Base-by-base conservation (phyloP, 208 protist species). In the Trypanosoma caninum region DNA sequence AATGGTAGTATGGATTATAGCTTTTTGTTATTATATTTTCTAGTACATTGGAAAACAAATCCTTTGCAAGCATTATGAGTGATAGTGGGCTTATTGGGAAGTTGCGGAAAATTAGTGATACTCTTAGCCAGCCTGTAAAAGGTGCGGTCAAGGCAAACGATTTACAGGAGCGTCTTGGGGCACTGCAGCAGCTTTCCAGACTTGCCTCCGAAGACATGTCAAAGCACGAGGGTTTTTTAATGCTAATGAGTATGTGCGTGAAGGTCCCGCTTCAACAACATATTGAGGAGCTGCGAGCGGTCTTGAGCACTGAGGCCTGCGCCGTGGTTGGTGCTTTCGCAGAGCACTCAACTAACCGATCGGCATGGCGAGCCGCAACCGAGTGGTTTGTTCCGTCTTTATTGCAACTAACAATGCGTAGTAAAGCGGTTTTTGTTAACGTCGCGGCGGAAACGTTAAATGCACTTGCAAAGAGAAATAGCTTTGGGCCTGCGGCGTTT, bases 321-420 rank as follows among this genome's bases (percentile, higher is more conserved):
- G 42, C 23, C 3, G 46, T 65, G 9, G 31, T 78, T 14, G 22
- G 27, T 8, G 57, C 66, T 2, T 59, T 84, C 10, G 62, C 67
- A 27, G 20, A 56, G 13, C 30, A 60, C 37, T 66, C 73, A n/a
- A 51, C 30, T 8, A 45, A 44, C 18, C 62, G 50, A 14, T n/a
- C 55, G 1, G 64, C 58, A 9, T 63, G 47, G 66, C 60, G 53
- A 25, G 30, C 25, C 13, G 46, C 61, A 23, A 59, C 27, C 8
- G 67, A 71, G 51, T 87, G 81, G 81, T 84, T 87, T 62, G 51
- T 89, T 7, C 30, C 67, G 2, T 52, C 72, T 2, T 47, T 89
- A 7, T 30, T 86, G 20, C 34, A 53, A 11, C n/a, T 74, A 11
- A 80, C 83, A 10, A 57, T 62, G 2, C 72, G 68, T 30, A 67